These are phyloP conservation scores for Pleurotus tuber-regium DNA, from an alignment of 768 basidiomycete species.

Conservation along the genomic window DNA sequence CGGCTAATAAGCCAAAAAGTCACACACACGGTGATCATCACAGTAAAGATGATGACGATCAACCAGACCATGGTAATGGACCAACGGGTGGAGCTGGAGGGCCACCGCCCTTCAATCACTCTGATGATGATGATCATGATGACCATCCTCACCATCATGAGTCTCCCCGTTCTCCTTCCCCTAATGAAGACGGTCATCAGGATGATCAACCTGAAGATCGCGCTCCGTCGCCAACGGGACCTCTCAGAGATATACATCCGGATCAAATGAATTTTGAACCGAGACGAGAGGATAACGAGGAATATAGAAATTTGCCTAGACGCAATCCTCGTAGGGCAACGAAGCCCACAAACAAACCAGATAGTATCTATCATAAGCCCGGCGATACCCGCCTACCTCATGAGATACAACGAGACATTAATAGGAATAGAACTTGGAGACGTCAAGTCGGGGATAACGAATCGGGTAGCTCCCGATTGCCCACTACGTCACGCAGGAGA, in stretches of 20 bases:
- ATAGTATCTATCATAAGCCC: neutral
- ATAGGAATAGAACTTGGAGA: neutral
- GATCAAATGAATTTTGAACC: too few species aligned
- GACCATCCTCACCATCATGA: neutral
- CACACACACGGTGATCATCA: neutral
- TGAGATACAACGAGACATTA: neutral
- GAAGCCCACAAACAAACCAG: too few species aligned
- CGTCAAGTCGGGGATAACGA: neutral
- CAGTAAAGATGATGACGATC: neutral
- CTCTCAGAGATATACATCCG: too few species aligned
- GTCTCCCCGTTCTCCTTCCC: neutral
- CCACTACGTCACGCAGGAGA: neutral
- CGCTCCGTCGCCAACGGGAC: neutral
- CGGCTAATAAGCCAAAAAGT: neutral
- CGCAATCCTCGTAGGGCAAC: too few species aligned
- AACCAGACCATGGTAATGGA: neutral
- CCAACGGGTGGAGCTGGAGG: neutral
- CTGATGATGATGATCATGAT: neutral
- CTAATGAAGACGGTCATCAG: neutral
- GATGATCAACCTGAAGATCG: neutral
- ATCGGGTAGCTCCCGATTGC: conserved; percentile 1
- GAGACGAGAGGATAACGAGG: too few species aligned
- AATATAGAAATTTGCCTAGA: too few species aligned
- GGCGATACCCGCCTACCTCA: neutral
- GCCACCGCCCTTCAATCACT: neutral